Percentiles rank a stretch among this genome's conserved stretches.
These are phyloP conservation scores for Diddensiella santjacobensis DNA, from an alignment of 805 yeast genomes.

Conservation along the genomic window DNA sequence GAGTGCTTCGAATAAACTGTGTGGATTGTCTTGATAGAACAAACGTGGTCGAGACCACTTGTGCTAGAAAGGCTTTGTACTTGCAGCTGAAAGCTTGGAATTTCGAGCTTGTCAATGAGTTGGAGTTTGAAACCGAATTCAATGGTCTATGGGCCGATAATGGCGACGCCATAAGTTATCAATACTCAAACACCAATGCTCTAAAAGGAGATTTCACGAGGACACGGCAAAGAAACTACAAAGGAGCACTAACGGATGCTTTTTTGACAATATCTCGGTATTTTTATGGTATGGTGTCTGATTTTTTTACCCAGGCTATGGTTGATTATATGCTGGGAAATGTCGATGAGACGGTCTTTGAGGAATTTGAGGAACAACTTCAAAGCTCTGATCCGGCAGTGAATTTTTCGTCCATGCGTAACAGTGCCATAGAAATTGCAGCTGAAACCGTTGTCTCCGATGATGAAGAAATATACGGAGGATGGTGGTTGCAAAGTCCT, in stretches of 20 bases:
- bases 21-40: constrained; percentile 65
- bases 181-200: constrained; percentile 58
- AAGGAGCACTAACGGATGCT: constrained; percentile 44
- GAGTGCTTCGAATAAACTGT: constrained; percentile 57
- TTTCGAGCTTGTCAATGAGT: constrained; percentile 1
- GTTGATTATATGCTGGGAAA: constrained; percentile 42
- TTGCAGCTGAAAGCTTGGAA: constrained; percentile 25
- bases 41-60: constrained; percentile 42
- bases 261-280: constrained; percentile 41
- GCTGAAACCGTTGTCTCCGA: constrained; percentile 22
- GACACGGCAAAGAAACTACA: constrained; percentile 40
- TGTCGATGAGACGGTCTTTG: constrained; percentile 36
- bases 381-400: constrained; percentile 26
- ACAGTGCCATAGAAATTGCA: constrained; percentile 26
- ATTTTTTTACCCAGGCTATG: constrained; percentile 43
- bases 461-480: constrained; percentile 29
- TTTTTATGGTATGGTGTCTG: constrained; percentile 43
- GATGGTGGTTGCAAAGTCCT: constrained; percentile 36
- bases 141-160: constrained; percentile 60
- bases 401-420: constrained; percentile 28
- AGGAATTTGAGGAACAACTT: constrained; percentile 40
- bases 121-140: constrained; percentile 19
- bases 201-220: constrained; percentile 48
- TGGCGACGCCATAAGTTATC: constrained; percentile 62
- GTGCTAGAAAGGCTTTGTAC: constrained; percentile 31